Evolutionary conservation across 139 green algal genomes (phyloP).

Genomic region (Chlamydomonas schloesseri): DNA sequence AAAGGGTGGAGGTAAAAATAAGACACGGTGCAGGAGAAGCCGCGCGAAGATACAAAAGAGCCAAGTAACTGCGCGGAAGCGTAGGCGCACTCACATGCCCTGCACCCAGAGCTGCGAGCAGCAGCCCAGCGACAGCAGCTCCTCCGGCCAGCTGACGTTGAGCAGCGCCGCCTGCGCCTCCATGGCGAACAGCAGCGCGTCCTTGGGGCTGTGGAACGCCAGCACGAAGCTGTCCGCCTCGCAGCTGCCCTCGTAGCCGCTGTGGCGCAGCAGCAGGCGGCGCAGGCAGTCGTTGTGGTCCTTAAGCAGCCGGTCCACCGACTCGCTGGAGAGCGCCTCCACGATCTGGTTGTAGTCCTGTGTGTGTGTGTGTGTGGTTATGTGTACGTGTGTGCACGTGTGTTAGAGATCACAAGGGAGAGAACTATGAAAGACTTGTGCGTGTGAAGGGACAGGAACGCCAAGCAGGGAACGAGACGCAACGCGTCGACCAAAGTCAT

Average conservation of each 20-base stretch:
- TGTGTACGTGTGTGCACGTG: not conserved
- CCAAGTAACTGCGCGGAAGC: too few species aligned
- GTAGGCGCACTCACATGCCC: constrained; percentile 53
- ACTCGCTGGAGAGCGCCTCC: constrained; percentile 3
- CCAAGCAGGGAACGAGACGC: too few species aligned
- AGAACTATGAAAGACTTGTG: too few species aligned
- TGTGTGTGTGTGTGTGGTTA: not conserved
- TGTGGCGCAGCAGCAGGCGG: constrained; percentile 29
- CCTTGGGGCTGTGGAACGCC: constrained; percentile 47
- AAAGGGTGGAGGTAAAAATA: too few species aligned
- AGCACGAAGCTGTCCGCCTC: constrained; percentile 35
- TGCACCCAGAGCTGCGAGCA: constrained; percentile 34
- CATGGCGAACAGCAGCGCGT: constrained; percentile 45
- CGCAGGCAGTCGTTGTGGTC: constrained; percentile 31
- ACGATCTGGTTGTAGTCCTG: constrained; percentile 3
- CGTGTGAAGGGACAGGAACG: too few species aligned
- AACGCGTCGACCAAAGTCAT: too few species aligned
- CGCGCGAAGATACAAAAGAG: too few species aligned
- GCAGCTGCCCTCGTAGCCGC: constrained; percentile 39
- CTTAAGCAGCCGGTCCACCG: constrained; percentile 34
- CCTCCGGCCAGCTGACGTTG: constrained; percentile 14
- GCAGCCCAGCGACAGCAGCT: constrained; percentile 18
- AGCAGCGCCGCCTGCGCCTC: constrained; percentile 45
- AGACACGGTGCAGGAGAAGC: too few species aligned
- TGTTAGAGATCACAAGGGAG: too few species aligned